Percentiles rank a stretch among this genome's conserved stretches.
These are phyloP conservation scores for Ophiostoma sp. DNA, from an alignment of 2,329 filamentous ascomycete species.

Conservation along the genomic window DNA sequence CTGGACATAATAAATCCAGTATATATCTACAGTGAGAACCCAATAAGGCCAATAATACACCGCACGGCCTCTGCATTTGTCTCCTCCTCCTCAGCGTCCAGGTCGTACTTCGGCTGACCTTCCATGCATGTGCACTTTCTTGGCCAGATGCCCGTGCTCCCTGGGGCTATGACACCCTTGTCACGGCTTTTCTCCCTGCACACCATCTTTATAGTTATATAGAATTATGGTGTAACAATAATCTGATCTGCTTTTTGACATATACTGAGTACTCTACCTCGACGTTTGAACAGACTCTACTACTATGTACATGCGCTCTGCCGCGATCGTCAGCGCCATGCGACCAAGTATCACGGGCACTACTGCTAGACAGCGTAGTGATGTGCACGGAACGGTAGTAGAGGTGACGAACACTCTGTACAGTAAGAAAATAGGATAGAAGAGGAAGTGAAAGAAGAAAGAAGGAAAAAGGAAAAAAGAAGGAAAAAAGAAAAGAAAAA, in stretches of 20 bases:
- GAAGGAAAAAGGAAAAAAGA: background rate
- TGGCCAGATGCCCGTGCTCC: background rate
- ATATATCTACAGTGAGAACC: no score
- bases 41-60: background rate
- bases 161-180: background rate
- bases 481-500: background rate
- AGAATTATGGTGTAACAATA: background rate
- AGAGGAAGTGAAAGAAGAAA: background rate
- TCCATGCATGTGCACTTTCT: slow-evolving; percentile 1
- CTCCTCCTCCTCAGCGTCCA: slow-evolving; percentile 3
- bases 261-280: no score
- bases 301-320: background rate
- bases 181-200: background rate
- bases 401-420: background rate
- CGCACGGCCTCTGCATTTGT: background rate
- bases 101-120: slow-evolving; percentile 9
- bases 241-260: no score
- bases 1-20: background rate
- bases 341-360: background rate
- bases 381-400: background rate
- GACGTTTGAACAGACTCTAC: no score
- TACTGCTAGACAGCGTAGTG: background rate
- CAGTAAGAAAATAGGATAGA: background rate
- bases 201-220: background rate
- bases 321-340: background rate